Conservation (phyloP, 495 filamentous ascomycete genomes). For the Aspergillus baeticus region DNA sequence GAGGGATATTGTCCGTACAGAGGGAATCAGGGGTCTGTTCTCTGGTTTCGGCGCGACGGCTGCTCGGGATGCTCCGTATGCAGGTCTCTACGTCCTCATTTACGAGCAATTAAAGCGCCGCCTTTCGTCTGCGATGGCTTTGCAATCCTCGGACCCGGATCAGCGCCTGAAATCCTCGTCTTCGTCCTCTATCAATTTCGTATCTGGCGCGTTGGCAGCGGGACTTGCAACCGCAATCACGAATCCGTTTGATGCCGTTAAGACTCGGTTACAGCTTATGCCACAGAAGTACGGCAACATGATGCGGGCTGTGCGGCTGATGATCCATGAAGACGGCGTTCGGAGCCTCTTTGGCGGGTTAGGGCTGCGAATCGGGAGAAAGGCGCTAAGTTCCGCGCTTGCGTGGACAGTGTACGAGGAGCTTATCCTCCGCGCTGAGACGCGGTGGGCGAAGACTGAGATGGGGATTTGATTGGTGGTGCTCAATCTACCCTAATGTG, state of each 20-base stretch:
- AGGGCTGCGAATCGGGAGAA: constrained; percentile 82
- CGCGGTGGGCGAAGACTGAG: constrained; percentile 46
- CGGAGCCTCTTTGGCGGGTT: constrained; percentile 84
- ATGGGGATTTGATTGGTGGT: constrained; percentile 5
- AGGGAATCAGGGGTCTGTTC: constrained; percentile 86
- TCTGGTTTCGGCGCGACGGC: constrained; percentile 92
- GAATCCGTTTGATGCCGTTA: constrained; percentile 95
- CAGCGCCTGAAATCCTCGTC: constrained; percentile 23
- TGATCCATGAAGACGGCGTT: constrained; percentile 80
- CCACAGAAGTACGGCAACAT: constrained; percentile 83
- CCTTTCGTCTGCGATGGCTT: constrained; percentile 41
- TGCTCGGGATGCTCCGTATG: constrained; percentile 90
- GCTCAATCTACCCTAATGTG: background rate
- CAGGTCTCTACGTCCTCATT: constrained; percentile 89
- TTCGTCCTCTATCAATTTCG: constrained; percentile 79
- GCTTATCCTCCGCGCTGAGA: constrained; percentile 74
- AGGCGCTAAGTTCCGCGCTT: constrained; percentile 86
- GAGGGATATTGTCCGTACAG: constrained; percentile 67
- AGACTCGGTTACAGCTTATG: constrained; percentile 90
- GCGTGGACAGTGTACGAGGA: constrained; percentile 98
- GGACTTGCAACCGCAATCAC: constrained; percentile 81
- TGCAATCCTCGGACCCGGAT: background rate
- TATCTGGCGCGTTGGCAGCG: constrained; percentile 74
- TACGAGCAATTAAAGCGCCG: constrained; percentile 85
- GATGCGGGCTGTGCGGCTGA: constrained; percentile 67